Conservation (phyloP, 2,329 filamentous ascomycete species). For the Exophiala spinifera region DNA sequence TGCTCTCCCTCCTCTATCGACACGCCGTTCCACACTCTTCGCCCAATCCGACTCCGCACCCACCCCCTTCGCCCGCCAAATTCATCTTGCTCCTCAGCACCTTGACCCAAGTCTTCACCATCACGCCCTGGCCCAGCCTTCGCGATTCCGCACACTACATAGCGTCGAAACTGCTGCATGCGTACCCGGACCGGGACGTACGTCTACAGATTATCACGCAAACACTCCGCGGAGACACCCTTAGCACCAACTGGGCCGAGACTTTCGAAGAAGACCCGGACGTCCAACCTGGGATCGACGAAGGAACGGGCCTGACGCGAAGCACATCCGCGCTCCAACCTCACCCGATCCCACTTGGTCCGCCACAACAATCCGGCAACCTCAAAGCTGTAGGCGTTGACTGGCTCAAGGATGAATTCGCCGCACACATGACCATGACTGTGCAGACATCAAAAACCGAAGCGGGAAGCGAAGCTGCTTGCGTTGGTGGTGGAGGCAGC, state of each 20-base stretch:
- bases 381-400: slow-evolving; percentile 29
- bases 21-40: slow-evolving; percentile 10
- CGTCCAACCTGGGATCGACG: slow-evolving; percentile 19
- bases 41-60: slow-evolving; percentile 5
- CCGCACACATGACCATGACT: neutral
- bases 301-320: slow-evolving; percentile 20
- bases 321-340: slow-evolving; percentile 23
- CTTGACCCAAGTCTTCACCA: slow-evolving; percentile 26
- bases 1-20: slow-evolving; percentile 22
- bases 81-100: slow-evolving; percentile 23
- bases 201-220: slow-evolving; percentile 25
- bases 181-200: slow-evolving; percentile 17
- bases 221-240: slow-evolving; percentile 20
- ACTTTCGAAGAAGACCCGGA: slow-evolving; percentile 16
- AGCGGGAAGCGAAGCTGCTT: no score
- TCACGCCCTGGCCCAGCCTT: slow-evolving; percentile 21
- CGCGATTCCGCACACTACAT: slow-evolving; percentile 27
- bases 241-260: slow-evolving; percentile 25
- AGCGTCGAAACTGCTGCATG: slow-evolving; percentile 25
- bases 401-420: slow-evolving; percentile 29
- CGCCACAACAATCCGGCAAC: slow-evolving; percentile 18
- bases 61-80: slow-evolving; percentile 17
- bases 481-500: no score
- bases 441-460: no score
- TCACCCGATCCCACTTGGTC: slow-evolving; percentile 20